A percentile compares a stretch with the other conserved stretches of the same genome.
These are phyloP conservation scores for Pleurotus ostreatus DNA, from an alignment of 768 basidiomycete genomes.

Conservation along the genomic window DNA sequence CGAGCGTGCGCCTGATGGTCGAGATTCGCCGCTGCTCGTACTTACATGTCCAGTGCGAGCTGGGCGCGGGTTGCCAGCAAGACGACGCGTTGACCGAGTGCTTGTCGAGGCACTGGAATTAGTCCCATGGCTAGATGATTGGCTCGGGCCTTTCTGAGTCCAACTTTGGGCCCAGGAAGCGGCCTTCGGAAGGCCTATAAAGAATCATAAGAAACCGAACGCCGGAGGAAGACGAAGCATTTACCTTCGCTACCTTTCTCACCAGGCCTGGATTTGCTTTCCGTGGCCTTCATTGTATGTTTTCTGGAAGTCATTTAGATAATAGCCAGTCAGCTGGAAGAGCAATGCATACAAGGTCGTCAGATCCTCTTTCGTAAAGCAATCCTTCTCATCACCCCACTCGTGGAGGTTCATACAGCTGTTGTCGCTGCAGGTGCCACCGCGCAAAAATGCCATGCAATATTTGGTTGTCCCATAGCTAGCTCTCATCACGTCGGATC, in stretches of 20 bases:
- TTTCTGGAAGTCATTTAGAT: conserved; percentile 46
- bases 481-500: conserved; percentile 76
- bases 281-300: conserved; percentile 90
- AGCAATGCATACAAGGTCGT: conserved; percentile 68
- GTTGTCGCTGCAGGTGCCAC: conserved; percentile 78
- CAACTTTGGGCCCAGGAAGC: conserved; percentile 56
- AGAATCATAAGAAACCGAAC: conserved; percentile 8
- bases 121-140: background rate
- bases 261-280: conserved; percentile 53
- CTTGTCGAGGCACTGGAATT: conserved; percentile 18
- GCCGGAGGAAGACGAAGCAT: conserved; percentile 12
- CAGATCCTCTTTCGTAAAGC: conserved; percentile 94
- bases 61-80: conserved; percentile 39
- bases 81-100: conserved; percentile 40
- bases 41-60: conserved; percentile 24
- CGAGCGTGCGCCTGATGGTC: conserved; percentile 26
- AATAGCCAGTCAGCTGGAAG: conserved; percentile 8
- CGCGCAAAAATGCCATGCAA: conserved; percentile 92
- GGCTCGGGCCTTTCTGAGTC: conserved; percentile 1
- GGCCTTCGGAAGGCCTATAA: conserved; percentile 56
- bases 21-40: conserved; percentile 24
- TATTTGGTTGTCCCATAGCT: conserved; percentile 97
- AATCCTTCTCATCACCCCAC: conserved; percentile 98
- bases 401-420: conserved; percentile 95
- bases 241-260: conserved; percentile 63